Conservation (phyloP, 2,329 filamentous ascomycete genomes). For the Epicoccum nigrum region DNA sequence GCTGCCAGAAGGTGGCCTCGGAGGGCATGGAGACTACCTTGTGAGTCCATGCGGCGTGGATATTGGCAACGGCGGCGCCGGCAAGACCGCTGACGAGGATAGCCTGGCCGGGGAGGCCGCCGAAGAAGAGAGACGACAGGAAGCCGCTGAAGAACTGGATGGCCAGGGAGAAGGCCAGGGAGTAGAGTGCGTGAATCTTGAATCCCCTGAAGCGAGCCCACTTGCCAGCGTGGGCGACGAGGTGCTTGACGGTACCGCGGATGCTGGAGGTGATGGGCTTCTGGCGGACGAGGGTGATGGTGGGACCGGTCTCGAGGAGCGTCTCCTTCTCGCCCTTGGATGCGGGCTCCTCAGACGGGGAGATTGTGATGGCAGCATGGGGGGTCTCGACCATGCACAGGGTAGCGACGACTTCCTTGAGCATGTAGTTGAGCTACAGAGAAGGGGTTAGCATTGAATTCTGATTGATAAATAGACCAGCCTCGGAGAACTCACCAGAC, state of each 20-base stretch:
- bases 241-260: constrained; percentile 62
- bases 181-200: constrained; percentile 52
- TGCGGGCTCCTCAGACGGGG: constrained; percentile 54
- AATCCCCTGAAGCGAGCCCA: constrained; percentile 73
- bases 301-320: constrained; percentile 48
- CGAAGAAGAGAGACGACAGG: constrained; percentile 54
- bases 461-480: constrained; percentile 4
- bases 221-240: constrained; percentile 69
- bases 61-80: constrained; percentile 67
- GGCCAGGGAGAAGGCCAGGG: constrained; percentile 34
- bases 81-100: constrained; percentile 63
- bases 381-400: constrained; percentile 69
- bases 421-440: constrained; percentile 58
- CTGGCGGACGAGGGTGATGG: constrained; percentile 54
- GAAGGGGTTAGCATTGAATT: constrained; percentile 11
- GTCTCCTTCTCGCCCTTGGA: constrained; percentile 51
- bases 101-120: constrained; percentile 51
- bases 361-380: constrained; percentile 56
- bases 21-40: constrained; percentile 77
- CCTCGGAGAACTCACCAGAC: constrained; percentile 43
- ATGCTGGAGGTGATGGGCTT: constrained; percentile 68
- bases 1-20: constrained; percentile 64
- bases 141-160: constrained; percentile 38
- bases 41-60: constrained; percentile 83
- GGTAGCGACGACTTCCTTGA: constrained; percentile 64